Base-by-base conservation (phyloP, 108 stramenopile species). In the Conticribra guillardii region DNA sequence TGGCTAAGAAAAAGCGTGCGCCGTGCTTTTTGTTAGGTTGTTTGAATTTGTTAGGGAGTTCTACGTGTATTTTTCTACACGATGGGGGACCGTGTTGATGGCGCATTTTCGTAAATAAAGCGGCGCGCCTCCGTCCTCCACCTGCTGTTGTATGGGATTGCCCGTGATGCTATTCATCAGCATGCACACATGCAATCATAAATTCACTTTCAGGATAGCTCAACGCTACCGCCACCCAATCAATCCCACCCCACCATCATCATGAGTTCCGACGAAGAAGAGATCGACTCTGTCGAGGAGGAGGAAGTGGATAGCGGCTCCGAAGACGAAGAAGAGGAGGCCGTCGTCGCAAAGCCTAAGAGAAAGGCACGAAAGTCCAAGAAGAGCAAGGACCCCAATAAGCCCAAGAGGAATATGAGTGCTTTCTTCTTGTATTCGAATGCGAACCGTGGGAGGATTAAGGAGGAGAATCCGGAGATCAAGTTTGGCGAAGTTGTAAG, bases 391-490 rank as follows among this genome's bases (percentile, higher is more conserved):
- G 91, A 92, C 57, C 91, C 91, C 31, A 80, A 82, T 58, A 84
- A 83, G 54, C 91, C 91, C 21, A 92, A 89, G 85, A 71, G 91
- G 28, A 89, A 89, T 73, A 93, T 89, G 90, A 86, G 85, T 54
- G 87, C 89, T 5, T 94, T 91, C 84, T 91, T 94, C 81, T 78
- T 90, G 29, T 94, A 87, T 65, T 87, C 85, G 4, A 90, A 94
- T 54, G 85, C 84, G 9, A 74, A 89, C 53, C 85, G 92, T 52
- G 69, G 72, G 28, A 72, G 78, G 34, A 82, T 91, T 30, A 91
- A 94, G 85, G 69, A 55, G 27, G 83, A 88, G 28, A 84, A 91
- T 65, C 88, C 89, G 2, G 88, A 85, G 2, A 85, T 88, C 67
- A 71, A 67, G 60, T 94, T 94, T 68, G 92, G 89, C 31, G 89